Conservation (phyloP, 768 basidiomycete genomes). For the Dentipellis fragilis region DNA sequence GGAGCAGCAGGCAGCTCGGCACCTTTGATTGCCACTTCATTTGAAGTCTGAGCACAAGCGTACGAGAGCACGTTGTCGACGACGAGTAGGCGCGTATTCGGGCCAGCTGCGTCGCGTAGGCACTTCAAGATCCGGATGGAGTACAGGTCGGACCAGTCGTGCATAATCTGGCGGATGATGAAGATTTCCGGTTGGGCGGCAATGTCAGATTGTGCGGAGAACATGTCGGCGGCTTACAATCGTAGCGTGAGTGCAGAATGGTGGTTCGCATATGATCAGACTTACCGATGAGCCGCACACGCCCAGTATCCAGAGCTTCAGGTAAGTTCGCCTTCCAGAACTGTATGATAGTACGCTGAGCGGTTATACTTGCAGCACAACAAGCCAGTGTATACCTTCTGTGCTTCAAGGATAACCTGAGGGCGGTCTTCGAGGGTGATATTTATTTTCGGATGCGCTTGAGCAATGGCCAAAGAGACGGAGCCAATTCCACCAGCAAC, state of each 20-base stretch:
- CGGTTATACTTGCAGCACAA: no score
- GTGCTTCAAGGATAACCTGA: neutral
- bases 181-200: slow-evolving; percentile 13
- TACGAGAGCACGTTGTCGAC: neutral
- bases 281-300: neutral
- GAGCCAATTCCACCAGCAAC: neutral
- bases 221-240: neutral
- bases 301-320: neutral
- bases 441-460: neutral
- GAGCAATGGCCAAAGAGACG: neutral
- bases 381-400: no score
- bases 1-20: neutral
- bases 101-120: slow-evolving; percentile 18
- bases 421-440: neutral
- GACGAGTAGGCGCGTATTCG: slow-evolving; percentile 35
- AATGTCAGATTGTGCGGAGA: neutral
- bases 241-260: no score
- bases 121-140: slow-evolving; percentile 16
- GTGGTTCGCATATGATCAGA: no score
- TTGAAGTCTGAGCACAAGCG: neutral
- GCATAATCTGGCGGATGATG: slow-evolving; percentile 20
- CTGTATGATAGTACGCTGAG: neutral
- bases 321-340: neutral
- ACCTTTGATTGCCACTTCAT: neutral
- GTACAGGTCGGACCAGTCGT: slow-evolving; percentile 23